Evolutionary conservation across 305 asterid genomes (phyloP).

Genomic region (Stenogyne calaminthoides): DNA sequence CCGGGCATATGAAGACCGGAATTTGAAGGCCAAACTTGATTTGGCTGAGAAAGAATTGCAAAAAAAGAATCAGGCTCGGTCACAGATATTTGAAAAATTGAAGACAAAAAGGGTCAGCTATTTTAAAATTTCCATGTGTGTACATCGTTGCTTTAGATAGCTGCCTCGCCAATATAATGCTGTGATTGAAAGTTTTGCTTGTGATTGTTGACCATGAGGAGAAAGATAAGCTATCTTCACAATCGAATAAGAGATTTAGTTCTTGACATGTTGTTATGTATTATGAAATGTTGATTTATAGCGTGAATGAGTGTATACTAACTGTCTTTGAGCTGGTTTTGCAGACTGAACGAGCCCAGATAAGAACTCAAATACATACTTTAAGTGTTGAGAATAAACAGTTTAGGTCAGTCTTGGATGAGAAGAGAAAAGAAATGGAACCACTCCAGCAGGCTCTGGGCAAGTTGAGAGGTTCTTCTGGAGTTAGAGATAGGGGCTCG

Average conservation of each 20-base stretch:
- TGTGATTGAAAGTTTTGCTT: background rate
- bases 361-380: conserved; percentile 53
- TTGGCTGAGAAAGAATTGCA: conserved; percentile 73
- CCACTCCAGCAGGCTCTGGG: conserved; percentile 79
- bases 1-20: conserved; percentile 57
- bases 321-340: conserved; percentile 31
- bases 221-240: background rate
- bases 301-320: background rate
- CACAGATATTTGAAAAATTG: conserved; percentile 61
- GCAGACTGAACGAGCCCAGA: conserved; percentile 66
- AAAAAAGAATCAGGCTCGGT: conserved; percentile 66
- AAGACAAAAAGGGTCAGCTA: conserved; percentile 60
- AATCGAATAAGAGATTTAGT: background rate
- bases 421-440: conserved; percentile 77
- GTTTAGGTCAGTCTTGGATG: conserved; percentile 62
- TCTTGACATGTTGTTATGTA: background rate
- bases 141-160: conserved; percentile 1
- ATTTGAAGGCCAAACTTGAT: conserved; percentile 59
- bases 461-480: conserved; percentile 47
- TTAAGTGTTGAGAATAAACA: conserved; percentile 69
- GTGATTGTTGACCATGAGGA: background rate
- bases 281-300: background rate
- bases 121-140: background rate
- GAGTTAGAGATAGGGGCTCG: conserved; percentile 52
- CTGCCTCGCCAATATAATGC: background rate